Evolutionary conservation across 1,284 basidiomycete genomes (phyloP).

Genomic region (Ustilago sp.): DNA sequence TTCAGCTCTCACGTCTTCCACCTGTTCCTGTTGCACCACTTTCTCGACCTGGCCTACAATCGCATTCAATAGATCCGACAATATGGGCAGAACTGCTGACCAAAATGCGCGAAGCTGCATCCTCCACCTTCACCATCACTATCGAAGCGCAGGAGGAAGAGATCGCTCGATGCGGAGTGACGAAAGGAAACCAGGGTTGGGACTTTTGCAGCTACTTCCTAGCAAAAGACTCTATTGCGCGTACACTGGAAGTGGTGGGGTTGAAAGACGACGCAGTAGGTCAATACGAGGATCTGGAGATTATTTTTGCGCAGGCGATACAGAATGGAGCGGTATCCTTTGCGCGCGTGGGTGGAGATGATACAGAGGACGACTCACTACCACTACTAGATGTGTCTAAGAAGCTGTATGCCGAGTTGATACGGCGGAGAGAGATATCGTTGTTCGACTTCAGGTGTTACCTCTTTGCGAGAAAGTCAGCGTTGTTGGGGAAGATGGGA

Average conservation of each 20-base stretch:
- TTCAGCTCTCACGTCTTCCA: conserved; percentile 41
- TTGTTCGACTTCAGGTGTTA: conserved; percentile 95
- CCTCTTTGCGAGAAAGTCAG: conserved; percentile 86
- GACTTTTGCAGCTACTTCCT: conserved; percentile 77
- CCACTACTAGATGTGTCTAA: conserved; percentile 82
- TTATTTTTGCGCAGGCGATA: conserved; percentile 74
- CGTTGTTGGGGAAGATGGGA: conserved; percentile 80
- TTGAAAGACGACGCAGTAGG: conserved; percentile 88
- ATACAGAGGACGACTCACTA: conserved; percentile 80
- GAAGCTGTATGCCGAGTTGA: conserved; percentile 89
- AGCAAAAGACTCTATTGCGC: conserved; percentile 87
- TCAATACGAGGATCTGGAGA: conserved; percentile 92
- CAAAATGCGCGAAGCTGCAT: conserved; percentile 88
- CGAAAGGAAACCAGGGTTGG: conserved; percentile 48
- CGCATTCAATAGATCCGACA: conserved; percentile 75
- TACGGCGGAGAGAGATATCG: conserved; percentile 88
- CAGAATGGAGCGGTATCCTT: conserved; percentile 58
- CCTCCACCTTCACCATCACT: conserved; percentile 83
- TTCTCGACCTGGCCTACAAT: conserved; percentile 80
- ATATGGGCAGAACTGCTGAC: conserved; percentile 89
- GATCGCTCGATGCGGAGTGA: conserved; percentile 36
- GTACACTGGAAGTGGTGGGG: conserved; percentile 89
- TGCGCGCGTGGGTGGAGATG: conserved; percentile 47
- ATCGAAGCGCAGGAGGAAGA: conserved; percentile 71
- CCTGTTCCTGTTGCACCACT: conserved; percentile 68